phyloP scores from a whole-genome alignment of 305 asterid species.

The Galium porrigens region DNA sequence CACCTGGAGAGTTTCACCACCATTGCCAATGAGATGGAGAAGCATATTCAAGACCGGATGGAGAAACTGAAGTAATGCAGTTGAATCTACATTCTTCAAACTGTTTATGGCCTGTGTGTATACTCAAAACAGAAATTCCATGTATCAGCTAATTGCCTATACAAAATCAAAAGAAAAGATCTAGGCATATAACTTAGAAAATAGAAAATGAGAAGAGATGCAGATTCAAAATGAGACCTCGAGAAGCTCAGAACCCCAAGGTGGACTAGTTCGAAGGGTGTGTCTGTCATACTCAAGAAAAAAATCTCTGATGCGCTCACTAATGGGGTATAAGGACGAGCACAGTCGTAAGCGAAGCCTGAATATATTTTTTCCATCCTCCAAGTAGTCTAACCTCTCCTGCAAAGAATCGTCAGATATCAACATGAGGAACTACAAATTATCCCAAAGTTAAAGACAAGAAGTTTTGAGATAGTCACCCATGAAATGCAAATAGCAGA shows the following conservation, averaged over 20 bases:
- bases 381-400: constrained; percentile 90
- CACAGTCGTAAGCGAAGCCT: constrained; percentile 79
- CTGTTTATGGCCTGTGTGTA: constrained; percentile 87
- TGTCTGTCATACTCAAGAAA: constrained; percentile 95
- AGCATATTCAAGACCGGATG: constrained; percentile 97
- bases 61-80: constrained; percentile 96
- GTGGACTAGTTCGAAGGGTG: constrained; percentile 96
- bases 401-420: constrained; percentile 24
- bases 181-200: neutral
- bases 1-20: constrained; percentile 99
- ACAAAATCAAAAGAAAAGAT: neutral
- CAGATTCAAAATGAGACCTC: constrained; percentile 38
- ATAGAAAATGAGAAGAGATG: constrained; percentile 5
- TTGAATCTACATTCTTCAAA: constrained; percentile 93
- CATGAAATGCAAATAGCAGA: neutral
- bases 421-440: constrained; percentile 2
- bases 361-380: constrained; percentile 84
- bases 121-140: constrained; percentile 14
- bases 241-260: constrained; percentile 99
- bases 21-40: constrained; percentile 97
- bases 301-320: constrained; percentile 96
- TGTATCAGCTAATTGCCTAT: constrained; percentile 7
- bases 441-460: neutral
- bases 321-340: constrained; percentile 80
- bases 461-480: constrained; percentile 3